Evolutionary conservation across 257 asterid genomes (phyloP).

Genomic region (Henckelia pumila): DNA sequence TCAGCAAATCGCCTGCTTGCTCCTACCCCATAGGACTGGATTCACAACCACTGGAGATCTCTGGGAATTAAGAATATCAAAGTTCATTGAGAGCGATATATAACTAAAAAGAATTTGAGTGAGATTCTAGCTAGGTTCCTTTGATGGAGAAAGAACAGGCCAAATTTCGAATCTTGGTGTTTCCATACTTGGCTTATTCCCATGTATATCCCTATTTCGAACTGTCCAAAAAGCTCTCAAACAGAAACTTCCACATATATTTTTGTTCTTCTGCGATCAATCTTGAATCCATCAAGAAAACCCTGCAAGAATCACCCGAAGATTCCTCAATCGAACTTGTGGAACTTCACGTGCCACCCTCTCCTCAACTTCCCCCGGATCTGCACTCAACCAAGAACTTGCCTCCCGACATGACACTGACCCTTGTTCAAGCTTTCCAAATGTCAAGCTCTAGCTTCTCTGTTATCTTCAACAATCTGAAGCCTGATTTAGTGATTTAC

Average conservation of each 20-base stretch:
- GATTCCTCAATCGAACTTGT: conserved; percentile 20
- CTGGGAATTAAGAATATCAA: too few species aligned
- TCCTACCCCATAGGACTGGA: too few species aligned
- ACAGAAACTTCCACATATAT: conserved; percentile 22
- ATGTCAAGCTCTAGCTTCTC: conserved; percentile 29
- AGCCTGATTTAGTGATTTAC: conserved; percentile 40
- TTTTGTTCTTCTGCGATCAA: conserved; percentile 17
- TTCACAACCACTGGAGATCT: too few species aligned
- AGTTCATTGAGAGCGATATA: too few species aligned
- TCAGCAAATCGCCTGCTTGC: too few species aligned
- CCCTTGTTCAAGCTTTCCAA: conserved; percentile 28
- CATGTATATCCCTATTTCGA: conserved; percentile 37
- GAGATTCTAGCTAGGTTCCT: conserved; percentile 8
- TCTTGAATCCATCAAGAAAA: conserved; percentile 10
- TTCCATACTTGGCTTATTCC: conserved; percentile 39
- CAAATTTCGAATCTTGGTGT: conserved; percentile 25
- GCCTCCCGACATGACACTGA: conserved; percentile 25
- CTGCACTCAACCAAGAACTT: conserved; percentile 34
- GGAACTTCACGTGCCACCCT: conserved; percentile 27
- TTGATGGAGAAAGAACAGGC: conserved; percentile 20
- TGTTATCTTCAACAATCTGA: conserved; percentile 22
- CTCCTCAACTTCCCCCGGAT: conserved; percentile 31
- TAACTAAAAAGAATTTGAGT: background rate
- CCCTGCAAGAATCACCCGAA: background rate
- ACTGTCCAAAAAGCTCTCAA: conserved; percentile 33